These are phyloP conservation scores for Pseudozyma thailandica DNA, from an alignment of 1,284 basidiomycete species.

Conservation along the genomic window DNA sequence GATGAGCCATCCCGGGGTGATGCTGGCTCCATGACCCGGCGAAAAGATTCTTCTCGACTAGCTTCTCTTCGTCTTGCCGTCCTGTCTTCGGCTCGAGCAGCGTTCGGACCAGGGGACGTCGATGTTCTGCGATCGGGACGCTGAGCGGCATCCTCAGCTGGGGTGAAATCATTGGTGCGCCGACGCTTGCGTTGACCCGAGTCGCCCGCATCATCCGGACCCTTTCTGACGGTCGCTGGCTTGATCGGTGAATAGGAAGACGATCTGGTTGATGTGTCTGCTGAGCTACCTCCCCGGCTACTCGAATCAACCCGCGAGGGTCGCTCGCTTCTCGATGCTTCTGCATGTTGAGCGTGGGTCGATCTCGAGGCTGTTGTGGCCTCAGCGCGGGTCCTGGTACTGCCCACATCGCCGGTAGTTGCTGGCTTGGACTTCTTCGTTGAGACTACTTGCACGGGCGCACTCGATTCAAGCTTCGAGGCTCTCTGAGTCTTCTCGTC, in stretches of 20 bases:
- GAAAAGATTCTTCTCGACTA: conserved; percentile 5
- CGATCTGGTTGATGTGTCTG: background rate
- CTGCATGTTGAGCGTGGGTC: background rate
- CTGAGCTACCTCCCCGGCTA: background rate
- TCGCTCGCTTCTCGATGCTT: background rate
- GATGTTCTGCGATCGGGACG: conserved; percentile 1
- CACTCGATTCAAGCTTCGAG: conserved; percentile 1
- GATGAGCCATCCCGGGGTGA: conserved; percentile 2
- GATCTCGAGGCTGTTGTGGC: background rate
- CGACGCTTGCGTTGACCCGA: conserved; percentile 30
- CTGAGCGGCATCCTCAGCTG: conserved; percentile 3
- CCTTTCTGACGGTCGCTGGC: conserved; percentile 2
- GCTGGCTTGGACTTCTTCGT: conserved; percentile 25
- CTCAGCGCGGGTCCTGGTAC: background rate
- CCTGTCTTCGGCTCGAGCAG: conserved; percentile 5
- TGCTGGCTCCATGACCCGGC: background rate
- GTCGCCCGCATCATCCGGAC: conserved; percentile 7
- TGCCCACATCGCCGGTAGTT: too few relatives aligned
- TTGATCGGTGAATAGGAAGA: conserved; percentile 7
- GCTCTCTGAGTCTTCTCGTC: background rate
- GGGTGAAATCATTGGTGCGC: conserved; percentile 30
- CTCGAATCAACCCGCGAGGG: background rate
- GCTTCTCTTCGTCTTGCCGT: background rate
- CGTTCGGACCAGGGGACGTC: background rate
- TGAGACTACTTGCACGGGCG: conserved; percentile 25